These are phyloP conservation scores for Phoma sp. DNA, from an alignment of 2,329 filamentous ascomycete species.

Conservation along the genomic window DNA sequence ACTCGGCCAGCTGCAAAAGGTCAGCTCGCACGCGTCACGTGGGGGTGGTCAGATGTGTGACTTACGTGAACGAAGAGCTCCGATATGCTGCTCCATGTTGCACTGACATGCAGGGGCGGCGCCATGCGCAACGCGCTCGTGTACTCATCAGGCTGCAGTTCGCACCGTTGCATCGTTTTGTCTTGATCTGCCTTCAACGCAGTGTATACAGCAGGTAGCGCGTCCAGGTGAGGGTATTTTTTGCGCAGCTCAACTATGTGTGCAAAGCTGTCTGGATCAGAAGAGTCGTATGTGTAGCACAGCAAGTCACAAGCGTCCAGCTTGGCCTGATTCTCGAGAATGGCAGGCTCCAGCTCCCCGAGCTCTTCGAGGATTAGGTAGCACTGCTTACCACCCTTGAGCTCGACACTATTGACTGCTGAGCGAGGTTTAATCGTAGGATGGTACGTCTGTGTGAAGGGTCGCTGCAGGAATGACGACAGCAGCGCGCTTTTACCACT, in stretches of 20 bases:
- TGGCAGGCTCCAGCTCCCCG: slow-evolving; percentile 91
- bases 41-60: slow-evolving; percentile 1
- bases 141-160: slow-evolving; percentile 88
- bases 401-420: slow-evolving; percentile 94
- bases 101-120: slow-evolving; percentile 90
- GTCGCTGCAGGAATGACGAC: slow-evolving; percentile 87
- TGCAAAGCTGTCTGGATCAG: slow-evolving; percentile 92
- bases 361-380: slow-evolving; percentile 96
- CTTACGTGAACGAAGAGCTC: slow-evolving; percentile 81
- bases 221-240: slow-evolving; percentile 81
- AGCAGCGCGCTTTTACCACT: slow-evolving; percentile 92
- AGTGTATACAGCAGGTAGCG: slow-evolving; percentile 89
- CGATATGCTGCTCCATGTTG: slow-evolving; percentile 90
- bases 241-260: slow-evolving; percentile 84
- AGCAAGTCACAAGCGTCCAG: slow-evolving; percentile 92
- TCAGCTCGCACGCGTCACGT: slow-evolving; percentile 22
- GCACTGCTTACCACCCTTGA: slow-evolving; percentile 94
- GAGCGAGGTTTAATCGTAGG: slow-evolving; percentile 94
- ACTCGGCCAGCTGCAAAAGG: slow-evolving; percentile 72
- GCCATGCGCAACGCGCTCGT: slow-evolving; percentile 85
- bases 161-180: slow-evolving; percentile 93
- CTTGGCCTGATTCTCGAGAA: slow-evolving; percentile 88
- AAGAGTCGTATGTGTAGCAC: slow-evolving; percentile 96
- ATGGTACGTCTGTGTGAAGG: slow-evolving; percentile 82
- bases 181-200: slow-evolving; percentile 95